Evolutionary conservation across 768 basidiomycete species (phyloP), one percentile per base, ranked within the genome.

Genomic region (Tulasnella calospora): DNA sequence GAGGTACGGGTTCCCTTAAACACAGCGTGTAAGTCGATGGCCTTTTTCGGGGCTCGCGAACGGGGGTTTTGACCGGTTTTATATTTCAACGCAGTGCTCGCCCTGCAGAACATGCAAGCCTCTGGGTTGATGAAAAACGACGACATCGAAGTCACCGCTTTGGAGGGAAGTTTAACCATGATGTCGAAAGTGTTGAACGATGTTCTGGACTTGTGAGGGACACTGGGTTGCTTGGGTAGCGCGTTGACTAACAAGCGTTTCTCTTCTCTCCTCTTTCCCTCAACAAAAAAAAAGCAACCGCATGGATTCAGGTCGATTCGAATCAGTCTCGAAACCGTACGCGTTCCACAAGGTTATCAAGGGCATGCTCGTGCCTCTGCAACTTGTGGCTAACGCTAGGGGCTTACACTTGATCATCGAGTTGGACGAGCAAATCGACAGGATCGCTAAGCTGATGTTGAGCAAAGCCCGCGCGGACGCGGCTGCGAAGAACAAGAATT

Each of bases 1-100:
- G 86, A 87, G 79, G 80, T 81, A 69, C 84, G 88, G 40, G 88
- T 89, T 1, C 88, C 88, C 30, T 84, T 89, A 80, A 89, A 89
- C 80, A 88, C 88, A 19, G 88, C 88, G 3, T 81, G 83, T 84
- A 19, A 35, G 73, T 74, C 41, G 30, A 13, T 3, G n/a, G 78
- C 55, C 3, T 10, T 44, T 72, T 40, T 71, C 69, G 27, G 17
- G 67, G 10, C 23, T 69, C 13, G 23, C 13, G 36, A 38, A 17
- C 35, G 19, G n/a, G 21, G 13, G 23, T 38, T 40, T 33, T 78
- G 74, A 76, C 74, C n/a, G n/a, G 51, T 61, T 23, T 78, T 46
- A 12, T 10, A 3, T 40, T 40, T 40, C n/a, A 17, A 33, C 15
- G 36, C 10, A 83, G 85, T 83, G 47, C 82, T 88, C 21, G 87